A percentile compares a stretch with the other conserved stretches of the same genome.
Evolutionary conservation across 768 basidiomycete species (phyloP).

Genomic region (Hypholoma sublateritium): DNA sequence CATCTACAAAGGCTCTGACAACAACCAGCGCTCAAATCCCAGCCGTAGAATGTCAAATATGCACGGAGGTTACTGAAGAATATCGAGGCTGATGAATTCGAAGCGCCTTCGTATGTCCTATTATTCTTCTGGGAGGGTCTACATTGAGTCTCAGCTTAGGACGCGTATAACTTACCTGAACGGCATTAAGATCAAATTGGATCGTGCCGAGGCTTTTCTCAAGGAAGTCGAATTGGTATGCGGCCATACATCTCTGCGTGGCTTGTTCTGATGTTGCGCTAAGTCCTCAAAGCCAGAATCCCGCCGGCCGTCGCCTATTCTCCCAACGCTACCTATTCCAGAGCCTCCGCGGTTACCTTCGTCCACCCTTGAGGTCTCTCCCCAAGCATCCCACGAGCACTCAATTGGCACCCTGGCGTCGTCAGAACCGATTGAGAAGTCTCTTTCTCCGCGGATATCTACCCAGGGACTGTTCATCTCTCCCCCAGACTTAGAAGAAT

Average conservation of each 20-base stretch:
- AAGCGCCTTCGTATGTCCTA: slow-evolving; percentile 40
- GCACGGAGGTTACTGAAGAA: slow-evolving; percentile 58
- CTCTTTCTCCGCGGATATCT: slow-evolving; percentile 12
- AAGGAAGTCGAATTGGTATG: slow-evolving; percentile 53
- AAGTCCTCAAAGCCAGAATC: slow-evolving; percentile 21
- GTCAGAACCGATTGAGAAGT: slow-evolving; percentile 9
- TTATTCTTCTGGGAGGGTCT: neutral
- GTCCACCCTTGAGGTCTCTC: neutral
- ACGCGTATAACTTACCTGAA: slow-evolving; percentile 42
- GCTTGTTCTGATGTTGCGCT: slow-evolving; percentile 29
- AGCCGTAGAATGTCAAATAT: slow-evolving; percentile 46
- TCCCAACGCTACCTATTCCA: slow-evolving; percentile 55
- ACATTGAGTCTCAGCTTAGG: slow-evolving; percentile 26
- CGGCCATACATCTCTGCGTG: neutral
- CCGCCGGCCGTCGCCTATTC: slow-evolving; percentile 44
- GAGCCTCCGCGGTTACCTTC: slow-evolving; percentile 20
- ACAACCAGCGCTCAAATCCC: neutral
- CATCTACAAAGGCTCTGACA: neutral
- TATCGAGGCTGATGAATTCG: slow-evolving; percentile 50
- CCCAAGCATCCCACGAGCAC: neutral
- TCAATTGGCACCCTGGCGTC: slow-evolving; percentile 2
- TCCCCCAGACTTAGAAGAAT: slow-evolving; percentile 20
- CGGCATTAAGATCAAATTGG: slow-evolving; percentile 49
- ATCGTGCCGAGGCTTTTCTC: slow-evolving; percentile 53
- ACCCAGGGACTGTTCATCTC: slow-evolving; percentile 18